These are phyloP conservation scores for Diutina ranongensis DNA, from an alignment of 1,139 yeast genomes.

Conservation along the genomic window DNA sequence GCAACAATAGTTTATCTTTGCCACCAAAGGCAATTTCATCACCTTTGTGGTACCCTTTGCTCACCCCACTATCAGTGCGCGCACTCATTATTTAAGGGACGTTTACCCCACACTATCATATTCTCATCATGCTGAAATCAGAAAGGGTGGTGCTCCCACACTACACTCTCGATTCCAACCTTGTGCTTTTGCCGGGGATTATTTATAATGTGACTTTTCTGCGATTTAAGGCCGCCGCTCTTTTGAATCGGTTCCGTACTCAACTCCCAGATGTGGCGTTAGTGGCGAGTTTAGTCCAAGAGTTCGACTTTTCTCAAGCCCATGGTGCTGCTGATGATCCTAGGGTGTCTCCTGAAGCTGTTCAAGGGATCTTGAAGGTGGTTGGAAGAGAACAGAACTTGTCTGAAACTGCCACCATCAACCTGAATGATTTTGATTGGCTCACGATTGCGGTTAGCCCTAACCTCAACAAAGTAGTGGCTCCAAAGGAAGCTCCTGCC, in stretches of 20 bases:
- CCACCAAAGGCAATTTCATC: no score
- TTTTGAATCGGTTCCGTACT: conserved; percentile 28
- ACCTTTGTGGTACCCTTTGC: no score
- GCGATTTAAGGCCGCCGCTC: conserved; percentile 35
- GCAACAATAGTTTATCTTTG: no score
- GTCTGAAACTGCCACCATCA: conserved; percentile 9
- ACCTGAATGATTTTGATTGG: conserved; percentile 21
- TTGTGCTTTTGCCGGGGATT: conserved; percentile 50
- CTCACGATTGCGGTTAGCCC: conserved; percentile 30
- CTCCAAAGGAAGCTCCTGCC: conserved; percentile 11
- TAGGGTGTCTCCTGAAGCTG: conserved; percentile 23
- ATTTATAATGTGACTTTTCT: conserved; percentile 45
- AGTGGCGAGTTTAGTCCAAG: conserved; percentile 21
- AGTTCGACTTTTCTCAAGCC: conserved; percentile 18
- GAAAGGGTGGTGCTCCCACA: conserved; percentile 23
- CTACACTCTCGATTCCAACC: conserved; percentile 30
- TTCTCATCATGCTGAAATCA: neutral
- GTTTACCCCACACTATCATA: neutral
- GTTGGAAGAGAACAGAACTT: conserved; percentile 14
- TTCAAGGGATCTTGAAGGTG: conserved; percentile 23
- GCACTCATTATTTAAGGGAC: neutral
- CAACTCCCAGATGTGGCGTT: conserved; percentile 20
- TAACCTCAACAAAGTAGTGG: conserved; percentile 26
- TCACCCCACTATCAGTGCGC: neutral
- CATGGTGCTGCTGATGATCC: conserved; percentile 13